phyloP scores from a whole-genome alignment of 2,329 filamentous ascomycete species.

The Periconia macrospinosa region DNA sequence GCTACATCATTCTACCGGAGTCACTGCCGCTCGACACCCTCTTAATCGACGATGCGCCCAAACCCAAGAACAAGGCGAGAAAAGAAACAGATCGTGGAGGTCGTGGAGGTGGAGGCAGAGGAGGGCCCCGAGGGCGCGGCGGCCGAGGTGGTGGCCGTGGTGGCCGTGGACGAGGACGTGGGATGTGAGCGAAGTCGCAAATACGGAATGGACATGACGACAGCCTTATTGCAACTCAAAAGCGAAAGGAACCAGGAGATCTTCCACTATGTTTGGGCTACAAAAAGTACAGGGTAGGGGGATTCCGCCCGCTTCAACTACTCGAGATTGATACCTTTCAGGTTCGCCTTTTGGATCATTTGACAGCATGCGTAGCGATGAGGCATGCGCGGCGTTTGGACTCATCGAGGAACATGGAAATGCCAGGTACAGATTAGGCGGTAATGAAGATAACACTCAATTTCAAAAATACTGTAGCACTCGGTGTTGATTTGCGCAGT shows the following conservation, averaged over 20 bases:
- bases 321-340: constrained; percentile 22
- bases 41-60: constrained; percentile 92
- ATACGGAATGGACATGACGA: background rate
- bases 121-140: constrained; percentile 52
- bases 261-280: constrained; percentile 4
- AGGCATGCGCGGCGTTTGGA: constrained; percentile 24
- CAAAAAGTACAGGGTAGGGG: constrained; percentile 17
- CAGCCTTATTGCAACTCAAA: background rate
- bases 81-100: constrained; percentile 72
- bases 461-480: background rate
- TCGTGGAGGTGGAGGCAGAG: constrained; percentile 54
- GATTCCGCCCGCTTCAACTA: constrained; percentile 15
- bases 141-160: constrained; percentile 48
- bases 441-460: constrained; percentile 5
- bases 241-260: constrained; percentile 3
- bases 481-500: background rate
- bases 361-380: constrained; percentile 7
- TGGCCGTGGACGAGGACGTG: constrained; percentile 47
- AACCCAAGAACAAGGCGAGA: constrained; percentile 99
- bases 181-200: constrained; percentile 15
- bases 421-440: constrained; percentile 15
- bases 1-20: constrained; percentile 96
- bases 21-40: constrained; percentile 92
- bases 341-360: constrained; percentile 12
- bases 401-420: constrained; percentile 17